Base-by-base conservation (phyloP, 768 basidiomycete genomes). In the Vishniacozyma victoriae region DNA sequence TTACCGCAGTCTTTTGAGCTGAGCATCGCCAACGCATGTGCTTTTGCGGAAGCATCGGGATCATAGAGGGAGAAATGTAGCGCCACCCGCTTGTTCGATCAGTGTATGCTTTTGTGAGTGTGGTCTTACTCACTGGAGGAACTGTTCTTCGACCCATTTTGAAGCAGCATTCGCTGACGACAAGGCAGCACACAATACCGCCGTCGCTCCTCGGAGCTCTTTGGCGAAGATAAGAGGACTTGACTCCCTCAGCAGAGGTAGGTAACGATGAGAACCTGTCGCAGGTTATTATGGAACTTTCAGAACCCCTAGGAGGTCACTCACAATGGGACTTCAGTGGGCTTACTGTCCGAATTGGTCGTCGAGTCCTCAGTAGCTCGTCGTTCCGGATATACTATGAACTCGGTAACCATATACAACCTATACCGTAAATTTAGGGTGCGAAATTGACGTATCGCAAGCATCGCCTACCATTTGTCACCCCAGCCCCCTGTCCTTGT, bases 351-450 rank as follows among this genome's bases (percentile, higher is more conserved):
- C n/a, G n/a, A n/a, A n/a, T n/a, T n/a, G n/a, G n/a, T n/a, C n/a
- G n/a, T n/a, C n/a, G n/a, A n/a, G n/a, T n/a, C n/a, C n/a, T n/a
- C n/a, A n/a, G n/a, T n/a, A n/a, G n/a, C n/a, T n/a, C n/a, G n/a
- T n/a, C n/a, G n/a, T n/a, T n/a, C n/a, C n/a, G 71, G 71, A 48
- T 69, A 68, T 16, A 70, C 63, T 44, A 72, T 61, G 57, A 66
- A 72, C 25, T 69, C 67, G 12, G 59, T 62, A 18, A 69, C 59
- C 41, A 68, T 36, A 54, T 70, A 72, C 23, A 70, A 44, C 71
- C 69, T 60, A 31, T n/a, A n/a, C n/a, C n/a, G n/a, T n/a, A n/a
- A n/a, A n/a, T n/a, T n/a, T n/a, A n/a, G n/a, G n/a, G n/a, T n/a
- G n/a, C n/a, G 5, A 19, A 15, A 22, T 35, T 20, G 29, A 14